Base-by-base conservation (phyloP, 2,329 filamentous ascomycete genomes). In the Penicillium sp. region DNA sequence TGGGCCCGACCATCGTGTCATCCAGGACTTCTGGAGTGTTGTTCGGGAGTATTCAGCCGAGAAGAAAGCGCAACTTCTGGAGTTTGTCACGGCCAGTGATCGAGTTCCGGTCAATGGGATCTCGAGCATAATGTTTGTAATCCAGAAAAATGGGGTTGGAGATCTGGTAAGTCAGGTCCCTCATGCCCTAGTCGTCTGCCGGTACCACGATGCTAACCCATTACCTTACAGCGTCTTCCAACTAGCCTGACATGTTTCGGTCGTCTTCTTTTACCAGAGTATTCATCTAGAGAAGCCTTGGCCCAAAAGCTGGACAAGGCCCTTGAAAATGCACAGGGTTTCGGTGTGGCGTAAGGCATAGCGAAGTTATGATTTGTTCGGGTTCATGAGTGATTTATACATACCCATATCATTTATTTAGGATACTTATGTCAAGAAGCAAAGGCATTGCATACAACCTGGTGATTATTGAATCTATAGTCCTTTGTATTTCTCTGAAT, bases 181-280 rank as follows among this genome's bases (percentile, higher is more conserved):
- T 16, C 9, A n/a, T 29, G 29, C 11, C 16, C 10, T 21, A 28
- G n/a, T 2, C 21, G 10, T n/a, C 9, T 13, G 2, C n/a, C n/a
- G 10, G 11, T 21, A 42, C 31, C 52, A 6, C 23, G 37, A 21
- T 26, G 10, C 21, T 40, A 56, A 39, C 59, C 58, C 7, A 55
- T 45, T 14, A 37, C 26, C 14, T 55, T 34, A 51, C 40, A 76
- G 72, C 70, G 77, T 62, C 71, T 99, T 64, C 94, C 94, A 3
- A 96, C 89, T 5, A 93, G 91, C 57, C 88, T 92, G 67, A 99
- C 94, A 0, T 99, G 94, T 73, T 97, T 96, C 75, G 91, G 93
- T 1, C 92, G 90, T 44, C 75, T 99, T 42, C 76, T 96, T 60
- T 73, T 99, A 57, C 94, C 94, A 1, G 87, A 92, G 74, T 99